Base-by-base conservation (phyloP, 805 yeast species). In the Saccharomyces eubayanus region DNA sequence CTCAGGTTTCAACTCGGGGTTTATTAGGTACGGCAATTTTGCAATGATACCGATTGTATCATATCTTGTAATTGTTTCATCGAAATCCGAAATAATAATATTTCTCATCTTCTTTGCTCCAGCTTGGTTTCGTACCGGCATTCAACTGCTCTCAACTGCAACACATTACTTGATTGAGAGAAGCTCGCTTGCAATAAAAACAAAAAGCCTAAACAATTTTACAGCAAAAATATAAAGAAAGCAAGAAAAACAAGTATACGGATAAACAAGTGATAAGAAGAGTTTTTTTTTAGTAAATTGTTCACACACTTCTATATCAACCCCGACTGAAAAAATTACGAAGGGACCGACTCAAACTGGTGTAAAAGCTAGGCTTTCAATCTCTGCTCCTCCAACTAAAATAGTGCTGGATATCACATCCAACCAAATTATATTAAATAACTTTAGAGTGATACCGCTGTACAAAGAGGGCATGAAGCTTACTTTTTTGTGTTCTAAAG, bases 231-330 rank as follows among this genome's bases (percentile, higher is more conserved):
- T 16, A 16, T 16, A 16, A 36, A 9, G 24, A 36, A n/a, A 16
- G 12, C 12, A 31, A 36, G 43, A 36, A 36, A n/a, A 16, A 36
- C 16, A 11, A n/a, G 8, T 10, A 16, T 6, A 16, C 21, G 20
- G 24, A 36, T 36, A 30, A 30, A 31, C 21, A 14, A 28, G 41
- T 20, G 40, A 10, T 10, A 28, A 45, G 30, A 43, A 49, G 43
- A 9, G 12, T 16, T 28, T 30, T 28, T 30, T 20, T 16, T 5
- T 20, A 28, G 27, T 31, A 49, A 46, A 24, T 53, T 66, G 69
- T 65, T 51, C 52, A 58, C 70, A 65, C 70, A 50, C 70, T 66
- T 66, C 70, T 66, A 66, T 66, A 62, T 67, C 69, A 59, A 52
- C 54, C 61, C 57, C 53, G 56, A 56, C 67, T 65, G 53, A 47